Evolutionary conservation across 441 rosid genomes (phyloP).

Genomic region (Geranium incanum): DNA sequence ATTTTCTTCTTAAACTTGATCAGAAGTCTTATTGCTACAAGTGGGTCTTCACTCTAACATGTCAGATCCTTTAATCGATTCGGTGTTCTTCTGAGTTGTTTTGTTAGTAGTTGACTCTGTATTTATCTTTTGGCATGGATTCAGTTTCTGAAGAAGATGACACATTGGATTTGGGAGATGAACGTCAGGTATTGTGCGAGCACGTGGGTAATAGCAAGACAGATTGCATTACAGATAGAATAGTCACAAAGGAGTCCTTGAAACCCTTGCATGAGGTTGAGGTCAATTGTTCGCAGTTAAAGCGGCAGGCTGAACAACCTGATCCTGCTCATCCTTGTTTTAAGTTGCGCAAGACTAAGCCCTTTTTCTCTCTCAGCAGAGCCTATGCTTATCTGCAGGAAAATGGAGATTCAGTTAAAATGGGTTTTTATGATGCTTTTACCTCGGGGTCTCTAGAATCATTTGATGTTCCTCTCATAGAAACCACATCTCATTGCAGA

Average conservation of each 20-base stretch:
- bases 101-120: too few relatives aligned
- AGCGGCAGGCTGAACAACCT: conserved; percentile 16
- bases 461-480: background rate
- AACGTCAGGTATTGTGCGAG: conserved; percentile 4
- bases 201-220: background rate
- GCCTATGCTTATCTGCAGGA: conserved; percentile 9
- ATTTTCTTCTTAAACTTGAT: background rate
- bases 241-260: background rate
- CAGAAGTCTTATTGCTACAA: background rate
- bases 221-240: background rate
- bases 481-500: background rate
- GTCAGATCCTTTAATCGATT: background rate
- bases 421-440: background rate
- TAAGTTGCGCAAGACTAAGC: conserved; percentile 13
- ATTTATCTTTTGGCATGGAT: background rate
- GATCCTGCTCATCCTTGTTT: conserved; percentile 12
- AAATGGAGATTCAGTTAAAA: background rate
- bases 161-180: conserved; percentile 4
- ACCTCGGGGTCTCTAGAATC: background rate
- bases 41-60: background rate
- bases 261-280: background rate
- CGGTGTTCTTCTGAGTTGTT: too few relatives aligned
- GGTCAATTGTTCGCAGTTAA: conserved; percentile 11
- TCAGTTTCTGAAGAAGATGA: conserved; percentile 3
- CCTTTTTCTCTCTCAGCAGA: conserved; percentile 1